Evolutionary conservation across 495 filamentous ascomycete genomes (phyloP).

Genomic region (Hyphodiscus hymeniophilus): DNA sequence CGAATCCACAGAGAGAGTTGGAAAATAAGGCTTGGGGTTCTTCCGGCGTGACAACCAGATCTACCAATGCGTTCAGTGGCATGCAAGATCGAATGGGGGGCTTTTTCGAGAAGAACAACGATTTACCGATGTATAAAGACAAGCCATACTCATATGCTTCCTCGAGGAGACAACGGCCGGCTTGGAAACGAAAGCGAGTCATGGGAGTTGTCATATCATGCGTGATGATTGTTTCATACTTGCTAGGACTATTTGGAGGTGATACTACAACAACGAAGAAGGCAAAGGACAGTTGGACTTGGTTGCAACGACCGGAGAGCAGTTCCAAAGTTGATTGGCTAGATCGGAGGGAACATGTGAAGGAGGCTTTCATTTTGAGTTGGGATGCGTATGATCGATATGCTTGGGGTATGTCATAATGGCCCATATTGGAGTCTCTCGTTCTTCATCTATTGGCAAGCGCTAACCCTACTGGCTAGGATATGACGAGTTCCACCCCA

Average conservation of each 20-base stretch:
- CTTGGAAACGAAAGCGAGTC: conserved; percentile 46
- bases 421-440: not conserved
- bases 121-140: conserved; percentile 96
- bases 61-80: conserved; percentile 25
- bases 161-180: conserved; percentile 38
- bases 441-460: not conserved
- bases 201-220: conserved; percentile 40
- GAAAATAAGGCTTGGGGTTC: conserved; percentile 63
- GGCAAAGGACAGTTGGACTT: conserved; percentile 30
- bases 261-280: conserved; percentile 24
- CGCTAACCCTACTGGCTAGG: conserved; percentile 39
- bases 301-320: conserved; percentile 31
- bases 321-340: conserved; percentile 56
- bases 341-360: conserved; percentile 72
- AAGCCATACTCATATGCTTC: conserved; percentile 75
- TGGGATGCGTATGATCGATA: conserved; percentile 90
- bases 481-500: conserved; percentile 75
- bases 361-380: conserved; percentile 78
- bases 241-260: conserved; percentile 43
- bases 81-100: conserved; percentile 35
- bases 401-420: conserved; percentile 76
- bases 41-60: conserved; percentile 26
- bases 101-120: conserved; percentile 39
- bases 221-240: conserved; percentile 46
- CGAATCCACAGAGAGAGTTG: conserved; percentile 54